Evolutionary conservation across 805 yeast species (phyloP).

Genomic region (Candida khao-thaluensis): DNA sequence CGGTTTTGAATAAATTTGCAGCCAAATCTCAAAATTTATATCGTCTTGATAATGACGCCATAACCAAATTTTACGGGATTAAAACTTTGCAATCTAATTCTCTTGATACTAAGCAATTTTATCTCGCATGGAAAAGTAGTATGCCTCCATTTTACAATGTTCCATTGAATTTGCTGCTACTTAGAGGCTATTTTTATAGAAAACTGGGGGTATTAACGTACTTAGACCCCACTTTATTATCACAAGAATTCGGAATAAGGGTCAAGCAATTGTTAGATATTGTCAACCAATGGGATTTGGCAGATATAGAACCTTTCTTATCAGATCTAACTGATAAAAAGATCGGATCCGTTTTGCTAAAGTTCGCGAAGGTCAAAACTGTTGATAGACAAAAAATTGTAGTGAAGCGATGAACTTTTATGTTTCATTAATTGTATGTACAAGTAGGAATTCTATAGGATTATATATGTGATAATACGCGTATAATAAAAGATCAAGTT

Average conservation of each 20-base stretch:
- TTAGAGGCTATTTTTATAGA: slow-evolving; percentile 44
- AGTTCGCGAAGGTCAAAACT: slow-evolving; percentile 36
- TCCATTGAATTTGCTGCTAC: slow-evolving; percentile 51
- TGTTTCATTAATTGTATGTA: slow-evolving; percentile 16
- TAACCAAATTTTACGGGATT: slow-evolving; percentile 66
- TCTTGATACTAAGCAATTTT: slow-evolving; percentile 47
- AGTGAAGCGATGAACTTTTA: slow-evolving; percentile 21
- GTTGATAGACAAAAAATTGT: slow-evolving; percentile 33
- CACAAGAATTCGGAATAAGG: slow-evolving; percentile 28
- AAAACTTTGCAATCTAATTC: slow-evolving; percentile 35
- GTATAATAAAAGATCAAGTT: background rate
- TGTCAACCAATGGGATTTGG: slow-evolving; percentile 36
- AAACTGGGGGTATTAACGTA: slow-evolving; percentile 45
- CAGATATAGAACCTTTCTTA: slow-evolving; percentile 39
- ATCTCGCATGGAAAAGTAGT: slow-evolving; percentile 60
- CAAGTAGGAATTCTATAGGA: background rate
- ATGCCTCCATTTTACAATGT: slow-evolving; percentile 65
- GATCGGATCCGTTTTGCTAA: slow-evolving; percentile 36
- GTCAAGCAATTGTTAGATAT: slow-evolving; percentile 33
- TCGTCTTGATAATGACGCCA: slow-evolving; percentile 39
- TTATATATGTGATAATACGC: background rate
- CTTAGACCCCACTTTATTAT: slow-evolving; percentile 49
- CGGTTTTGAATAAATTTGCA: slow-evolving; percentile 5
- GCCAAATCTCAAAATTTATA: slow-evolving; percentile 16
- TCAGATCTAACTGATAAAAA: slow-evolving; percentile 31